Base-by-base conservation (phyloP, 2,329 filamentous ascomycete genomes). In the Atkinsonella hypoxylon region DNA sequence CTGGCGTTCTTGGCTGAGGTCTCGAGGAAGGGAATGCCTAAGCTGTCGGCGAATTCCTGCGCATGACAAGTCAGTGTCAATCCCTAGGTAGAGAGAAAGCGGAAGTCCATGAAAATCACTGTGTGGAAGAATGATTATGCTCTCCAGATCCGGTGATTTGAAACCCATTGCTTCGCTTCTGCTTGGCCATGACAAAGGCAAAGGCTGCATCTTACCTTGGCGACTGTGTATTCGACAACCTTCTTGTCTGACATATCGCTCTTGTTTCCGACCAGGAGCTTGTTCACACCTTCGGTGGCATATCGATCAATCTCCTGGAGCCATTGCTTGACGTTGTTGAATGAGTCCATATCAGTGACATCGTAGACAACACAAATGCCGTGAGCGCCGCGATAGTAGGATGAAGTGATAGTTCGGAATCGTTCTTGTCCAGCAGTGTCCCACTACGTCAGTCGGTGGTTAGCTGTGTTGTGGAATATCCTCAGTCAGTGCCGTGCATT, bases 301-400 rank as follows among this genome's bases (percentile, higher is more conserved):
- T 98, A 97, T 70, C 93, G 85, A 77, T 98, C 93, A 63, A 98
- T 98, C 77, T 98, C 93, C 73, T 98, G 93, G 56, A 98, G 82
- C 93, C 93, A 98, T 79, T 98, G 93, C 87, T 98, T 97, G 64
- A 98, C 93, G 77, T 97, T 98, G 84, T 98, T 97, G 88, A 98
- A 98, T 31, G 89, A 95, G 71, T 97, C 93, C 91, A 97, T 96
- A 71, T 98, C 93, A 61, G 93, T 98, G 67, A 98, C 93, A 83
- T 98, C 93, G 81, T 97, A 98, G 69, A 98, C 93, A 61, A 98
- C 91, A 75, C 93, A 98, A 75, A 98, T 98, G 63, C 93, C 93
- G 75, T 97, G 93, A 60, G 93, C 93, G 65, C 93, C 93, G 67
- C 93, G 89, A 79, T 98, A 98, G 81, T 98, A 98, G 55, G 93